A percentile compares a stretch with the other conserved stretches of the same genome.
Evolutionary conservation across 176 grass and related monocot species (phyloP).

Genomic region (Oryza rufipogon): DNA sequence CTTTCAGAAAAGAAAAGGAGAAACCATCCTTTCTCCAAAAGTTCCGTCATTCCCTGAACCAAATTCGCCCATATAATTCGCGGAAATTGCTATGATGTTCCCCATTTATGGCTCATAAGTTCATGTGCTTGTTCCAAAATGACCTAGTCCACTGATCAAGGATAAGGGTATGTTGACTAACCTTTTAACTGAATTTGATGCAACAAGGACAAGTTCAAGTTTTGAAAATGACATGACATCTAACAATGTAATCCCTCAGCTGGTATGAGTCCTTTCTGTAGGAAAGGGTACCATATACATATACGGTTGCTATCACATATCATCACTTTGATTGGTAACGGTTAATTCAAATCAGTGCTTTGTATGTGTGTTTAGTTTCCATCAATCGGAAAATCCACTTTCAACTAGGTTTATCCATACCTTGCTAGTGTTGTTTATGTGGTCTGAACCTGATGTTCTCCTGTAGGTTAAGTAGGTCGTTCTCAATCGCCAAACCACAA

Average conservation of each 20-base stretch:
- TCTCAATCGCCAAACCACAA: conserved; percentile 20
- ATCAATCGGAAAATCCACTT: conserved; percentile 11
- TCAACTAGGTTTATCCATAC: neutral
- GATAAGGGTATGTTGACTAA: neutral
- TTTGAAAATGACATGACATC: conserved; percentile 19
- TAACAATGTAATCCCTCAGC: conserved; percentile 1
- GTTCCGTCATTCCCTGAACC: neutral
- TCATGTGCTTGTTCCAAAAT: neutral
- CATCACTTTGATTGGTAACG: neutral
- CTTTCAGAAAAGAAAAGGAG: too few relatives aligned
- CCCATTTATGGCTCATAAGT: neutral
- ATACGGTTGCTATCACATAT: neutral
- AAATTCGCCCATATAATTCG: neutral
- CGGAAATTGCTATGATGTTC: neutral
- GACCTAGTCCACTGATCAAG: neutral
- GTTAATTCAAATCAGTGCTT: neutral
- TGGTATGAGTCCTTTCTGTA: neutral
- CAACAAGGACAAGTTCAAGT: neutral
- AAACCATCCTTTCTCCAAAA: too few relatives aligned
- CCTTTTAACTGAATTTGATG: conserved; percentile 12
- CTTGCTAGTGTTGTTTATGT: conserved; percentile 5
- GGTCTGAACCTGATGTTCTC: neutral
- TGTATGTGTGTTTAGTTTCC: neutral
- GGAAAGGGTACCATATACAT: neutral
- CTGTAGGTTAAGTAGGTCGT: neutral